phyloP scores from a whole-genome alignment of 768 basidiomycete genomes.

The Coprinopsis strossmayeri region DNA sequence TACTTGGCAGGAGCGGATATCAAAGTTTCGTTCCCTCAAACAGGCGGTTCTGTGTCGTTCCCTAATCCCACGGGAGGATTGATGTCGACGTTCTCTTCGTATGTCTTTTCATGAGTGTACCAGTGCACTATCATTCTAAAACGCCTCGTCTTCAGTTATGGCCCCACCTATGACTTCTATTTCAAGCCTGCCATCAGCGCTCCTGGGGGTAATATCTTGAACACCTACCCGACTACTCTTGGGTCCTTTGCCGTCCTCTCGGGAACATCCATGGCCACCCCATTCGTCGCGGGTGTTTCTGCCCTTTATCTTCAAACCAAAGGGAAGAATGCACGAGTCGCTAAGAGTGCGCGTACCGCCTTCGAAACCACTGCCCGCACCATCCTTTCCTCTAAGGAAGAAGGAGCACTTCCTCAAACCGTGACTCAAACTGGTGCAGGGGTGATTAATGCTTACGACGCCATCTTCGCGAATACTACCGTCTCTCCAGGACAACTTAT shows the following conservation, averaged over 20 bases:
- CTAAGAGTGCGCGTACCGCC: conserved; percentile 22
- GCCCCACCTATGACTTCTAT: conserved; percentile 54
- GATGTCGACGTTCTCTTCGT: conserved; percentile 45
- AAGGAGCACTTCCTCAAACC: conserved; percentile 41
- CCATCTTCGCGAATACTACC: conserved; percentile 40
- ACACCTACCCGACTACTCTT: conserved; percentile 34
- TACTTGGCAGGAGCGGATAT: conserved; percentile 37
- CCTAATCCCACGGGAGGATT: conserved; percentile 49
- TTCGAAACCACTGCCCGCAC: conserved; percentile 40
- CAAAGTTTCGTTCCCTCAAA: conserved; percentile 42
- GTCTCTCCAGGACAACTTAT: conserved; percentile 46
- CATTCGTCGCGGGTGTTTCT: conserved; percentile 39
- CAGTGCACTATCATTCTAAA: not conserved
- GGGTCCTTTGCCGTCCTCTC: conserved; percentile 34
- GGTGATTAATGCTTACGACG: conserved; percentile 46
- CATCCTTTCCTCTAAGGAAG: conserved; percentile 33
- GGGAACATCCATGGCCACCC: conserved; percentile 40
- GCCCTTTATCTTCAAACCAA: conserved; percentile 37
- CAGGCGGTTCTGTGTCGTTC: conserved; percentile 33
- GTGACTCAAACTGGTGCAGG: conserved; percentile 45
- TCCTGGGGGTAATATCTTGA: conserved; percentile 47
- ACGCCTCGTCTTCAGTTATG: conserved; percentile 31
- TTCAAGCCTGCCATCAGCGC: conserved; percentile 50
- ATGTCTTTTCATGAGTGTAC: not conserved
- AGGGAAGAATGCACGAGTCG: conserved; percentile 26